These are phyloP conservation scores for Syncephalis fuscata DNA, from an alignment of 371 early-diverging fungal genomes.

Conservation along the genomic window DNA sequence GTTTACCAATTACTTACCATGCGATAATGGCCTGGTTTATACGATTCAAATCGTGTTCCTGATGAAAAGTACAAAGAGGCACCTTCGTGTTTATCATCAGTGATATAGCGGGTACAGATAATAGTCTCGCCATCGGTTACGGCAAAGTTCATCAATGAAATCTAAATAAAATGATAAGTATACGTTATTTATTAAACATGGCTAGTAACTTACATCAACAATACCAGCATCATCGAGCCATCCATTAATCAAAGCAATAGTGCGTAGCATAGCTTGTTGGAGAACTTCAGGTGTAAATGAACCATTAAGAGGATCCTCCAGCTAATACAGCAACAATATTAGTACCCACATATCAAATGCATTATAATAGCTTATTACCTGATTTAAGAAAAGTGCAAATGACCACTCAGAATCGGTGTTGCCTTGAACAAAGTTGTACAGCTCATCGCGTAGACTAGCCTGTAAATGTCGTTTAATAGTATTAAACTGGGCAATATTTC, in stretches of 20 bases:
- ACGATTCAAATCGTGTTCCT: slow-evolving; percentile 37
- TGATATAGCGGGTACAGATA: slow-evolving; percentile 67
- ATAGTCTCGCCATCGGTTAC: slow-evolving; percentile 69
- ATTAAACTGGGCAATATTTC: slow-evolving; percentile 50
- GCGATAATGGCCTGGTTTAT: slow-evolving; percentile 43
- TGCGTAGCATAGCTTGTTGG: slow-evolving; percentile 53
- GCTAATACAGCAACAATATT: slow-evolving; percentile 20
- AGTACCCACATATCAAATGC: background rate
- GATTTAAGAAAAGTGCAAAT: slow-evolving; percentile 71
- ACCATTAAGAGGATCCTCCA: slow-evolving; percentile 27
- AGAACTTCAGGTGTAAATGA: slow-evolving; percentile 34
- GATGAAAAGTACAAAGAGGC: slow-evolving; percentile 73
- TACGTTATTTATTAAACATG: background rate
- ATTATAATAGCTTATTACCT: slow-evolving; percentile 16
- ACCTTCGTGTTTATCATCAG: slow-evolving; percentile 40
- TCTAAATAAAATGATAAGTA: slow-evolving; percentile 7
- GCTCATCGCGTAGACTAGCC: slow-evolving; percentile 40
- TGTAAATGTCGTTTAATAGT: slow-evolving; percentile 57
- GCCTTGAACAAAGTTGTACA: slow-evolving; percentile 56
- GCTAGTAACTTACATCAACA: slow-evolving; percentile 14
- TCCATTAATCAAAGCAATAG: slow-evolving; percentile 46
- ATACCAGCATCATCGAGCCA: slow-evolving; percentile 48
- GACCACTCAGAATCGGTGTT: slow-evolving; percentile 79
- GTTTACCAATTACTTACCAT: slow-evolving; percentile 24
- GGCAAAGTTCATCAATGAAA: slow-evolving; percentile 72